Evolutionary conservation across 2,329 filamentous ascomycete species (phyloP).

Genomic region (Aspergillus clavatus): DNA sequence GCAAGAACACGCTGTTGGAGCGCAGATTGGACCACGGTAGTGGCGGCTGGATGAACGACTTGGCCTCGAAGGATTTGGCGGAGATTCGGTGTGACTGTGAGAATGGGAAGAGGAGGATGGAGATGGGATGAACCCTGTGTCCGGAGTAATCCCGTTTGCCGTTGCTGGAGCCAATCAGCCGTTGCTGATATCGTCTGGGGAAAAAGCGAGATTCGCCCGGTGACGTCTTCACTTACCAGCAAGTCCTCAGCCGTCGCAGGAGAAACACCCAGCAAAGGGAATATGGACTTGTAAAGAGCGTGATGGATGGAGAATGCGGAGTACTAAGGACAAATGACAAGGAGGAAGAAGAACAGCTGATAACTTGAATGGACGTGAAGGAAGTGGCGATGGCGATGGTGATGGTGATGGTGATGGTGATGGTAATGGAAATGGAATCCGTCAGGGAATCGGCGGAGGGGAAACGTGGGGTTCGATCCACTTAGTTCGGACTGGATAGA

Average conservation of each 20-base stretch:
- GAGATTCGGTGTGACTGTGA: not conserved
- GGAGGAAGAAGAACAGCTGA: too few relatives aligned
- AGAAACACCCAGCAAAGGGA: not conserved
- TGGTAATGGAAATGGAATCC: too few relatives aligned
- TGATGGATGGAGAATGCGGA: not conserved
- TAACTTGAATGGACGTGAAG: too few relatives aligned
- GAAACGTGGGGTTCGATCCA: not conserved
- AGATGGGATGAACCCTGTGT: conserved; percentile 3
- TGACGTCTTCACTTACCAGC: conserved; percentile 11
- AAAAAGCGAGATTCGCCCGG: conserved; percentile 5
- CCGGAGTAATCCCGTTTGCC: conserved; percentile 15
- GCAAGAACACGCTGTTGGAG: too few relatives aligned
- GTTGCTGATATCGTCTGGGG: conserved; percentile 9
- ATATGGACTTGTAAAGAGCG: not conserved
- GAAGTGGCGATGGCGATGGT: too few relatives aligned
- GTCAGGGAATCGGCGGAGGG: not conserved
- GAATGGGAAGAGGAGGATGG: conserved; percentile 2
- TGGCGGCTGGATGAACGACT: too few relatives aligned
- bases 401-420: too few relatives aligned
- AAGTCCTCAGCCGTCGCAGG: not conserved
- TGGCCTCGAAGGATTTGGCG: not conserved
- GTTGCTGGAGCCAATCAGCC: conserved; percentile 13
- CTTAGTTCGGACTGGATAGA: not conserved
- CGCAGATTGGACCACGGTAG: too few relatives aligned
- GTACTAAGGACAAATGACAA: too few relatives aligned